Base-by-base conservation (phyloP, 1,284 basidiomycete species). In the Schizopora paradoxa region DNA sequence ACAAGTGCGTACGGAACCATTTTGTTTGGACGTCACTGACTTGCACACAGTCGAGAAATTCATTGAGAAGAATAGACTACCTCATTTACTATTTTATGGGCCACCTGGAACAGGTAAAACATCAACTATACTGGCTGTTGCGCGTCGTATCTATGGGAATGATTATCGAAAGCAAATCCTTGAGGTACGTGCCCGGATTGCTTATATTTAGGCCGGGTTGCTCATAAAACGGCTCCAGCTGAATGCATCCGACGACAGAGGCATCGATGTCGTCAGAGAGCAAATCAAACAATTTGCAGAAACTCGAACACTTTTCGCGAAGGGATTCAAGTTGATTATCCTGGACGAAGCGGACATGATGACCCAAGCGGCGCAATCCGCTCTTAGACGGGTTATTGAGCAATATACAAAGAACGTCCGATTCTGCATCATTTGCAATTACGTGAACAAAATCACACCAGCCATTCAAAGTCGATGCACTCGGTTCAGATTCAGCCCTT, bases 301-400 rank as follows among this genome's bases (percentile, higher is more conserved):
- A 67, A 98, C 95, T 11, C 82, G 92, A 47, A 97, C 93, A 21
- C 70, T 98, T 8, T 86, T 85, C 58, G 81, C 90, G 5, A 92
- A 92, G 56, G 91, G 91, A 21, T 98, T 87, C 80, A 99, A 99
- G 64, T 82, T 99, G 59, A 96, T 99, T 63, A 85, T 99, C 49
- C 80, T 99, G 21, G 96, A 99, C 58, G 96, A 99, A 66, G 96
- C 96, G 16, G 96, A 99, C 71, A 96, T 96, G 85, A 99, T 99
- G 96, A 99, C 96, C 0, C 88, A 93, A 53, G 87, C 91, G 33
- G 96, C 96, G 0, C 96, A 99, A 63, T 90, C 92, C 3, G 96
- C 96, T 14, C 77, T 99, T 25, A 85, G 95, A 23, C 86, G 95
- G 59, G 89, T 99, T 32, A 98, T 99, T 53, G 96, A 99, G 66